Evolutionary conservation across 495 filamentous ascomycete species (phyloP), one percentile per base, ranked within the genome.

Genomic region (Annulohypoxylon bovei): DNA sequence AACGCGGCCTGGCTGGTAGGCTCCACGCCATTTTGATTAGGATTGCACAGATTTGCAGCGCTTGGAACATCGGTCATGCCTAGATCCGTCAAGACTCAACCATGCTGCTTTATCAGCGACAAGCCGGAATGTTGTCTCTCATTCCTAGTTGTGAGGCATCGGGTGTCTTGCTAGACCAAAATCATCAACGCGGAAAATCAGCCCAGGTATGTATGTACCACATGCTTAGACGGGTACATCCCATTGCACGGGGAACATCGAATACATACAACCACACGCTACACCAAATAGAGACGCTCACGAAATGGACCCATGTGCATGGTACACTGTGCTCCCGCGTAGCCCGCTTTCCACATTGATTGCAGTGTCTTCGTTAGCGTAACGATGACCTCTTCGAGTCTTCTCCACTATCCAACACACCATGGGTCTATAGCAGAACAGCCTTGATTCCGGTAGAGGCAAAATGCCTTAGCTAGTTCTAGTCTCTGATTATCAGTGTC

Each of bases 161-260:
- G 64, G 73, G 53, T 74, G 70, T 75, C 73, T 76, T 67, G 64
- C 66, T 73, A 68, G n/a, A 52, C 66, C 47, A 73, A 67, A 70
- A 62, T 56, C 56, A 70, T 67, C 65, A 32, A 68, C 46, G 61
- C 59, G 53, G 66, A 46, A 53, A 67, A 64, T 61, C 69, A 61
- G 35, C 59, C 53, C 67, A 25, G 20, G 14, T 52, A 25, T 55
- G 69, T 68, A 72, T 55, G 69, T 68, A 72, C 64, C 59, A 72
- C 60, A 52, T 67, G 35, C 44, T 49, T 56, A 62, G 53, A 62
- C 46, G 42, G 62, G 59, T 63, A 62, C 69, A 39, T 67, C 44
- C 39, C 40, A 67, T 67, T 55, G 46, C 62, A 66, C 57, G 44
- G 58, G 57, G 30, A 50, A 23, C 46, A 42, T 42, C 33, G 33